Conservation (phyloP, 2,329 filamentous ascomycete species). For the Nigrospora oryzae region DNA sequence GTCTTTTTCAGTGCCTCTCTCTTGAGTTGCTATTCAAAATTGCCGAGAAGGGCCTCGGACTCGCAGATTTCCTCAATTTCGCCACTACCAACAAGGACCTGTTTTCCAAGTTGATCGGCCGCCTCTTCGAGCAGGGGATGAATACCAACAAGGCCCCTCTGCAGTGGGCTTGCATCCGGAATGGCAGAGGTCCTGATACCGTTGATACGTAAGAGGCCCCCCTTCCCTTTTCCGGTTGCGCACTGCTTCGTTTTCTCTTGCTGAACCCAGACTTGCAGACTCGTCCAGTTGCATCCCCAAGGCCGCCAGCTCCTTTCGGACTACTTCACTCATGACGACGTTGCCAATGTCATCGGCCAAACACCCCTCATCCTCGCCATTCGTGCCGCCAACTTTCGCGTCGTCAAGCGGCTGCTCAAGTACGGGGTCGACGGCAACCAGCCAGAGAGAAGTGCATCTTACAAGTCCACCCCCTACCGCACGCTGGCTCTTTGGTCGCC, state of each 20-base stretch:
- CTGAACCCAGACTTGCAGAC: too few relatives aligned
- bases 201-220: background rate
- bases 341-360: background rate
- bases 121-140: background rate
- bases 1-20: background rate
- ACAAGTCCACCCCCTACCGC: background rate
- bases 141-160: background rate
- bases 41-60: background rate
- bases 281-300: too few relatives aligned
- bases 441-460: background rate
- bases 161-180: background rate
- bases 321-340: background rate
- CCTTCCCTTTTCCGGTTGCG: too few relatives aligned
- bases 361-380: background rate
- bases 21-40: background rate
- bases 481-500: background rate
- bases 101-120: background rate
- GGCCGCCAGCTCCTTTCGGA: background rate
- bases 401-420: background rate
- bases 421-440: background rate
- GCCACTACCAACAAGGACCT: background rate
- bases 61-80: background rate
- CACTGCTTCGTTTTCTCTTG: background rate
- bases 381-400: background rate
- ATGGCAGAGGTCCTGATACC: background rate